Conservation (phyloP, 495 filamentous ascomycete species). For the Clavariopsis aquatica region DNA sequence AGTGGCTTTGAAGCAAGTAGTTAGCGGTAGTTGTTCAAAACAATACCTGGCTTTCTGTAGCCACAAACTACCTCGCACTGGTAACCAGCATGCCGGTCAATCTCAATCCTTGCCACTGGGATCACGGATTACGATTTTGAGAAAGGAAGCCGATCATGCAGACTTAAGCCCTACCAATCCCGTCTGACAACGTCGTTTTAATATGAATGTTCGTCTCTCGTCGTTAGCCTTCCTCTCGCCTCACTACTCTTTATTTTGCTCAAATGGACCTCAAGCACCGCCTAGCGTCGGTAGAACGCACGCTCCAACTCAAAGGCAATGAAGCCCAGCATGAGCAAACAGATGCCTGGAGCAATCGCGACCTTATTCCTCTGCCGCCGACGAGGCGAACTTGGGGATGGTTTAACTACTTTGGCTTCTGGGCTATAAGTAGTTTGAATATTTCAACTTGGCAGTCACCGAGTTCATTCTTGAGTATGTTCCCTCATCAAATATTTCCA, state of each 20-base stretch:
- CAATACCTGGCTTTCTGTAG: background rate
- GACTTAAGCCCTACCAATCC: background rate
- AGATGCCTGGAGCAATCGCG: slow-evolving; percentile 39
- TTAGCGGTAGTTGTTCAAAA: no score
- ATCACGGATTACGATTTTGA: background rate
- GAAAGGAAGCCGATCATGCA: background rate
- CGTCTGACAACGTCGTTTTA: background rate
- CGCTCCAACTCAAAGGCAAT: slow-evolving; percentile 18
- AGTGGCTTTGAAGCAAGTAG: no score
- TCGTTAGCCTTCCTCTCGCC: background rate
- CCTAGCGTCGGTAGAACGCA: background rate
- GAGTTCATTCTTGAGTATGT: slow-evolving; percentile 45
- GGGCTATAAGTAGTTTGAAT: slow-evolving; percentile 39
- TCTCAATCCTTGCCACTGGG: background rate
- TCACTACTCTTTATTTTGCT: background rate
- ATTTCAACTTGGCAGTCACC: slow-evolving; percentile 47
- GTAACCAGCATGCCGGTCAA: background rate
- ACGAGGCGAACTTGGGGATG: slow-evolving; percentile 43
- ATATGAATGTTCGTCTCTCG: background rate
- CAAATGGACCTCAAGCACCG: slow-evolving; percentile 18
- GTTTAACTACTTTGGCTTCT: slow-evolving; percentile 42
- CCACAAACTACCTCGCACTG: background rate
- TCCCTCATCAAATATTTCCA: background rate
- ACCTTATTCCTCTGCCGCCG: slow-evolving; percentile 45
- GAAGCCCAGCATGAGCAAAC: slow-evolving; percentile 28